phyloP scores from a whole-genome alignment of 768 basidiomycete genomes.

The Basidioascus undulatus region DNA sequence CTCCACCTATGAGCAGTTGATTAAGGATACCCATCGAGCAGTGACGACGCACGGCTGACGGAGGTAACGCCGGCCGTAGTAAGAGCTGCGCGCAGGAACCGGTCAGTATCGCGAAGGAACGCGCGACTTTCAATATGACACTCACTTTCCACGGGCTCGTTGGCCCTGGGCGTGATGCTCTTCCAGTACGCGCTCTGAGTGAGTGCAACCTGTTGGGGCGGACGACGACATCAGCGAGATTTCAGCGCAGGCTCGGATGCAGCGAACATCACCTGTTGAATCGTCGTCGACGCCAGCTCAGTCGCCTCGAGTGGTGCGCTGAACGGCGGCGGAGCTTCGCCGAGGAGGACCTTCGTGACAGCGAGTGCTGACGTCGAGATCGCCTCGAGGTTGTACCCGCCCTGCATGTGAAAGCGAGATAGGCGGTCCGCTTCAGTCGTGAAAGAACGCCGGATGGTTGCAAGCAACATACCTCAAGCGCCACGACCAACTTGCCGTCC shows the following conservation, averaged over 20 bases:
- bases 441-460: conserved; percentile 1
- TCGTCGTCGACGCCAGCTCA: conserved; percentile 63
- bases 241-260: no score
- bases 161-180: conserved; percentile 50
- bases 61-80: no score
- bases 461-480: conserved; percentile 49
- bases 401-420: conserved; percentile 26
- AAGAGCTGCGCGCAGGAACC: no score
- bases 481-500: conserved; percentile 67
- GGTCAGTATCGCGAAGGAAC: no score
- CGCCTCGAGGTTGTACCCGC: conserved; percentile 80
- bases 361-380: conserved; percentile 70
- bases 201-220: no score
- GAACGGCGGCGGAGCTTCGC: conserved; percentile 50
- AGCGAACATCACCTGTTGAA: conserved; percentile 67
- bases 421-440: not conserved
- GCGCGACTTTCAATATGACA: no score
- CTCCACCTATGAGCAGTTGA: conserved; percentile 43
- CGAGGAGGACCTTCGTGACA: conserved; percentile 66
- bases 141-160: conserved; percentile 58
- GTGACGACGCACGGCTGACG: no score
- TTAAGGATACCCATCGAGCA: no score
- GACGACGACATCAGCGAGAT: no score
- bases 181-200: conserved; percentile 86
- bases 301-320: conserved; percentile 37